A percentile compares a stretch with the other conserved stretches of the same genome.
These are phyloP conservation scores for Fraxinus paxiana DNA, from an alignment of 305 asterid genomes.

Conservation along the genomic window DNA sequence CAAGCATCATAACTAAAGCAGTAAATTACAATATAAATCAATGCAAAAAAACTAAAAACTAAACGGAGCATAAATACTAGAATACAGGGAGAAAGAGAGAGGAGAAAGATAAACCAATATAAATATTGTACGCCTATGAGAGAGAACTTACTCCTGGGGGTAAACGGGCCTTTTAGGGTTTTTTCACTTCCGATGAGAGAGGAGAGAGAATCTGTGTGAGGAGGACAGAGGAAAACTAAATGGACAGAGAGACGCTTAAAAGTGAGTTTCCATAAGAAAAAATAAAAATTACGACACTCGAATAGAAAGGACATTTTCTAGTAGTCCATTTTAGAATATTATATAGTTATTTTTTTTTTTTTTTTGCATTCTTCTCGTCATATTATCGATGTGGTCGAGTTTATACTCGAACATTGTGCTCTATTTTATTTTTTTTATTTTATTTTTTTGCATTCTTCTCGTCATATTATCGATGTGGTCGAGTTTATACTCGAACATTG, in stretches of 20 bases:
- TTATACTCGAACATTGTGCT: no score
- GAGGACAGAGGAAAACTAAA: conserved; percentile 34
- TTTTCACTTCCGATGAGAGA: conserved; percentile 51
- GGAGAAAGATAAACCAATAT: conserved; percentile 17
- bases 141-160: conserved; percentile 74
- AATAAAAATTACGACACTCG: not conserved
- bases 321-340: not conserved
- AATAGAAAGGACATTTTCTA: not conserved
- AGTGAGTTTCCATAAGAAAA: conserved; percentile 29
- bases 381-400: no score
- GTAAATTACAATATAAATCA: not conserved
- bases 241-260: conserved; percentile 39
- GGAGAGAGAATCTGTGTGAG: conserved; percentile 21
- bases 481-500: not conserved
- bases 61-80: conserved; percentile 18
- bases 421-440: no score
- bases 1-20: conserved; percentile 15
- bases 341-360: no score
- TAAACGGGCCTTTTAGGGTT: conserved; percentile 75
- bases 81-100: conserved; percentile 18
- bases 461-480: no score
- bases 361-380: no score
- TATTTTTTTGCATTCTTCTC: no score
- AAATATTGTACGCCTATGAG: conserved; percentile 17
- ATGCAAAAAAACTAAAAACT: not conserved